Base-by-base conservation (phyloP, 352 stramenopile genomes). In the Ochromonadaceae sp. region DNA sequence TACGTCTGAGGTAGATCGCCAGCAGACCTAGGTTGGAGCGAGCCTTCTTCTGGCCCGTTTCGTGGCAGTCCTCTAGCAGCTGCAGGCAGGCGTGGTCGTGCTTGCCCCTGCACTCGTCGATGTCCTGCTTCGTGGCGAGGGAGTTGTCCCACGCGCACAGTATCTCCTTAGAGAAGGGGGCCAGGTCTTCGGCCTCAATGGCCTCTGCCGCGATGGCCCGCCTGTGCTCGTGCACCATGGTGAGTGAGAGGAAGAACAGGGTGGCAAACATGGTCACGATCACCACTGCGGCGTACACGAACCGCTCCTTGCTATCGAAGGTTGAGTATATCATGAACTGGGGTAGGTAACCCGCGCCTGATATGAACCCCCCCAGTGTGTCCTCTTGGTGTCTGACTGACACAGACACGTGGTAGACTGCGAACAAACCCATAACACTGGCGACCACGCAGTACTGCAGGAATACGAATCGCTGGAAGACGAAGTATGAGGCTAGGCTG, bases 291-390 rank as follows among this genome's bases (percentile, higher is more conserved):
- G 14, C 14, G 31, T 60, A 60, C 3, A 30, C 3, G n/a, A 60
- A 60, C 9, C 32, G 10, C 22, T 60, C 52, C 9, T 10, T 9
- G n/a, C 4, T 9, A 3, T 35, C 26, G 32, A 30, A 60, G 3
- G 52, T 47, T 26, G 52, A 60, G 9, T 50, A 57, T 25, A 31
- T 26, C 52, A 60, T 60, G 25, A 60, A 7, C 25, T 60, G 12
- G 10, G 52, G 52, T 9, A 60, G 52, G 12, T 60, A 9, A 22
- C 52, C 52, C 30, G 9, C 2, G 10, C 2, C 14, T 30, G 5
- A n/a, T 30, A 50, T 47, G 31, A 46, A 50, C n/a, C 5, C 17
- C 5, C 9, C 9, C 31, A 10, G 26, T n/a, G n/a, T n/a, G 17
- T 9, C 32, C 7, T 12, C 2, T 22, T 52, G 7, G 3, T 12